Evolutionary conservation across 1,139 yeast species (phyloP), one percentile per base, ranked within the genome.

Genomic region (Saccharomyces hybrid): DNA sequence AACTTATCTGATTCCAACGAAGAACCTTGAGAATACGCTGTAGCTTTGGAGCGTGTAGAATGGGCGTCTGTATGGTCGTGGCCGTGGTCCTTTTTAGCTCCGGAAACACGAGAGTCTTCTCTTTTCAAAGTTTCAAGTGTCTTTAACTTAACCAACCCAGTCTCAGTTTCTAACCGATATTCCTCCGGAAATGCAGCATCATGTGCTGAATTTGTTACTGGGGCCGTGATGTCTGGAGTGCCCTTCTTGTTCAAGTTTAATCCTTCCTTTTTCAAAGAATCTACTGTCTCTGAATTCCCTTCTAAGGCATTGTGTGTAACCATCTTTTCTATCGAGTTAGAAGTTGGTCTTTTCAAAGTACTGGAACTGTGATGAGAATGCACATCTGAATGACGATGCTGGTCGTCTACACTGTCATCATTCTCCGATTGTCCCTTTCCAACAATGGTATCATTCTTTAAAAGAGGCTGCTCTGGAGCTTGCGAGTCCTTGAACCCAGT

Each of bases 101-200:
- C 8, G 26, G 47, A 30, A 30, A 13, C 30, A 13, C 46, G 50
- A 31, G 52, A 46, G 20, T 48, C 50, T 34, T 51, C 53, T 14
- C 58, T 56, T 27, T 23, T 54, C 30, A 50, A 20, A 4, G 55
- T 49, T n/a, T 62, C 65, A 7, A 66, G 50, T 1, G 68, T 66
- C 50, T 62, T 60, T 52, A 62, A 59, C 47, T 62, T 67, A 2
- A 87, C 95, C 52, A 87, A 74, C 55, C 95, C 95, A 0, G 93
- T 86, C 47, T 76, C 77, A 1, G 95, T 87, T 72, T 87, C 95
- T 59, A 86, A 64, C 16, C 84, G 81, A 67, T 85, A 87, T 68
- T 87, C 95, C 73, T 87, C 95, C 5, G 95, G 95, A 73, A 87
- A 86, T 46, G 34, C 42, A 26, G 83, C 54, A 16, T 63, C 50